phyloP scores from a whole-genome alignment of 768 basidiomycete genomes.

The Mycena capillaripes region DNA sequence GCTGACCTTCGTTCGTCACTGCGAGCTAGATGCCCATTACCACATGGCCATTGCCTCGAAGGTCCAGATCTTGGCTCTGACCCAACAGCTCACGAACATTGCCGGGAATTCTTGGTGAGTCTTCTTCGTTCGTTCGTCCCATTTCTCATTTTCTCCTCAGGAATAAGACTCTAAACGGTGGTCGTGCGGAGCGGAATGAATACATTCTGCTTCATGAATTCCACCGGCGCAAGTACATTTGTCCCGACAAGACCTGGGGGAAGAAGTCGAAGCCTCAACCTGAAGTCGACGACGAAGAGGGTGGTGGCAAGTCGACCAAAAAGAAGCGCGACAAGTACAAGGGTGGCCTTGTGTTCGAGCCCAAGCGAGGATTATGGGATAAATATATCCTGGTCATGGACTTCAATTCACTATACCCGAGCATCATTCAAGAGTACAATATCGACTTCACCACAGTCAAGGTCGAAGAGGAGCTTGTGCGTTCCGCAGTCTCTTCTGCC shows the following conservation, averaged over 20 bases:
- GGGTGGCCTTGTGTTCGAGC: constrained; percentile 97
- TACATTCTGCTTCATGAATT: constrained; percentile 99
- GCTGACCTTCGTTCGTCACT: constrained; percentile 91
- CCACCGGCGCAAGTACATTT: constrained; percentile 94
- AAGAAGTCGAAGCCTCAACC: constrained; percentile 74
- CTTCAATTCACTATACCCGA: constrained; percentile 99
- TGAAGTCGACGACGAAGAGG: constrained; percentile 70
- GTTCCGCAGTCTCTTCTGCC: background rate
- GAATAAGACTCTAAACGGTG: constrained; percentile 98
- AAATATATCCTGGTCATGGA: constrained; percentile 99
- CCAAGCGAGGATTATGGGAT: constrained; percentile 96
- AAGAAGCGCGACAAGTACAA: constrained; percentile 95
- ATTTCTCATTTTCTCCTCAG: constrained; percentile 54
- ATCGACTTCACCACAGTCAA: constrained; percentile 99
- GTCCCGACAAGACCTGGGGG: constrained; percentile 93
- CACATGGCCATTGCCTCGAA: constrained; percentile 97
- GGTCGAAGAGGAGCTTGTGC: constrained; percentile 65
- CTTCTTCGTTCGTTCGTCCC: background rate
- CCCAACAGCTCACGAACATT: constrained; percentile 93
- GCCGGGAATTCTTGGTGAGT: constrained; percentile 95
- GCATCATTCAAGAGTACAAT: constrained; percentile 99
- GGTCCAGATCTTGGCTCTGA: constrained; percentile 94
- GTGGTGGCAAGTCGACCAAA: constrained; percentile 71
- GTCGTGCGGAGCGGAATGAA: constrained; percentile 98
- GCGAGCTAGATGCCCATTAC: constrained; percentile 95